These are phyloP conservation scores for Paratinospora sagittata DNA, from an alignment of 164 flowering plant species.

Conservation along the genomic window DNA sequence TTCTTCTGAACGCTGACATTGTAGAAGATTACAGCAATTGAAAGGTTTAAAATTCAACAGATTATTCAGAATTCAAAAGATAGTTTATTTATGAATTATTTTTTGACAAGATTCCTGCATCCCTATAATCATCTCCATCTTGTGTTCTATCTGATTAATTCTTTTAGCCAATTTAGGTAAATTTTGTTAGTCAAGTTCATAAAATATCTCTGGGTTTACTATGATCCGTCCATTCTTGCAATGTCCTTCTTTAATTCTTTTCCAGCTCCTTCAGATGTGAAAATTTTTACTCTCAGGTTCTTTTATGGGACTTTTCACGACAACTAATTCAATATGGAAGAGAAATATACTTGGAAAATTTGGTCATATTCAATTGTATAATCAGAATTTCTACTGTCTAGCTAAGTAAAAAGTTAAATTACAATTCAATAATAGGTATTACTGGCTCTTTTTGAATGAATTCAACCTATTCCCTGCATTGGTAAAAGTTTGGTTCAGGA, in stretches of 20 bases:
- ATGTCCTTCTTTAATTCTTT: neutral
- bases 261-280: neutral
- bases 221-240: neutral
- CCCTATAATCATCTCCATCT: neutral
- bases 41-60: neutral
- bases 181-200: neutral
- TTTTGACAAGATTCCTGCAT: neutral
- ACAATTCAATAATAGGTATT: neutral
- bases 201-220: neutral
- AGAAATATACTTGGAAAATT: neutral
- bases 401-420: neutral
- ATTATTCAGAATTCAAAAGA: neutral
- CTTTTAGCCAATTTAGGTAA: neutral
- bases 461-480: neutral
- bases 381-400: neutral
- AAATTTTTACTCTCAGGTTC: neutral
- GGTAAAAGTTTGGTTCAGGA: no score
- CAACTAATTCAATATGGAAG: no score
- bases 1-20: neutral
- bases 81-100: neutral
- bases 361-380: neutral
- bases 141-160: neutral
- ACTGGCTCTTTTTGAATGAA: neutral
- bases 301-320: no score
- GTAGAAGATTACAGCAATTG: neutral